These are phyloP conservation scores for Prunus padus DNA, from an alignment of 306 rosid genomes.

Conservation along the genomic window DNA sequence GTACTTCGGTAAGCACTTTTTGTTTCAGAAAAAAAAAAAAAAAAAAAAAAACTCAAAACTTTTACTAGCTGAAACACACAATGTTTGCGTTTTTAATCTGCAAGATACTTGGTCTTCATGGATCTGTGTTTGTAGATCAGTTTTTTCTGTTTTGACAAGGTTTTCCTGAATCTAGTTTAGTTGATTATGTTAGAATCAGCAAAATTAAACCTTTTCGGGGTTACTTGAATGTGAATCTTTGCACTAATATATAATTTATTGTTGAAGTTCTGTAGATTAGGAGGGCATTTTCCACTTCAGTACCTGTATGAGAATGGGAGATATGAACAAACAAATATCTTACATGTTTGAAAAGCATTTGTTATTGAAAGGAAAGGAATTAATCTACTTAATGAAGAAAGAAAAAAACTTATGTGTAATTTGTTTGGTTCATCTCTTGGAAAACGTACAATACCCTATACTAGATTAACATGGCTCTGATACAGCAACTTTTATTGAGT, in stretches of 20 bases:
- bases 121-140: background rate
- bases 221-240: background rate
- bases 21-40: background rate
- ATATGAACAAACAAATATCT: slow-evolving; percentile 4
- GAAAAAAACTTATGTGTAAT: background rate
- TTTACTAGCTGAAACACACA: background rate
- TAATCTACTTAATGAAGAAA: background rate
- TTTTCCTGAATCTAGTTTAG: background rate
- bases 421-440: background rate
- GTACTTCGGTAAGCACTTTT: slow-evolving; percentile 70
- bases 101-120: background rate
- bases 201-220: background rate
- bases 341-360: background rate
- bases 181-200: background rate
- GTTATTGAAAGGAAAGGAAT: background rate
- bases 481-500: background rate
- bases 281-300: background rate
- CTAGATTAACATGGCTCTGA: background rate
- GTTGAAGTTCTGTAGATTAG: background rate
- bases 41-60: background rate
- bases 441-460: background rate
- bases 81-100: background rate
- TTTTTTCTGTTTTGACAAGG: background rate
- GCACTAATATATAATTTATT: background rate
- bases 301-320: background rate